Evolutionary conservation across 75 land plant species (phyloP).

Genomic region (Selaginella moellendorffii): DNA sequence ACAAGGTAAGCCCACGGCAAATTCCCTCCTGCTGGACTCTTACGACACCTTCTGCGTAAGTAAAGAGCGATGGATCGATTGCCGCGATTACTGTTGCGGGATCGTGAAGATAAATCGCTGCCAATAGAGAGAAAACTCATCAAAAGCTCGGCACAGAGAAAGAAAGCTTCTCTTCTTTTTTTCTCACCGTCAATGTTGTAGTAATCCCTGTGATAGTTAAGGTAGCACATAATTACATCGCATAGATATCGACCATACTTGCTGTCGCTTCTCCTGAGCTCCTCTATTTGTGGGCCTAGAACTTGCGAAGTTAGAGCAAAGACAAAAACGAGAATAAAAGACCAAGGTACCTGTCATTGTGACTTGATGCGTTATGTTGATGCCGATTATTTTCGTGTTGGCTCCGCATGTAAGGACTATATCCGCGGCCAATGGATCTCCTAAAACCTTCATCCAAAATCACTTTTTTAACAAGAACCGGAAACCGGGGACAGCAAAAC

Average conservation of each 20-base stretch:
- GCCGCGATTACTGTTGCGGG: constrained; percentile 75
- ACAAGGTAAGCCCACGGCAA: constrained; percentile 63
- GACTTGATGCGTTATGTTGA: constrained; percentile 94
- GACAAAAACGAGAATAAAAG: background rate
- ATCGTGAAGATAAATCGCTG: constrained; percentile 95
- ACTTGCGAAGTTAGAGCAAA: background rate
- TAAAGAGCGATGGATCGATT: constrained; percentile 63
- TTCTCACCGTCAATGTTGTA: constrained; percentile 50
- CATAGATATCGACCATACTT: constrained; percentile 53
- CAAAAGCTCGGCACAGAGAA: no score
- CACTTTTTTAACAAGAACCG: background rate
- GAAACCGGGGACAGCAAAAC: constrained; percentile 8
- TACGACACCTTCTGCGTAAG: constrained; percentile 69
- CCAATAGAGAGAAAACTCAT: constrained; percentile 1
- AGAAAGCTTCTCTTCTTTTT: no score
- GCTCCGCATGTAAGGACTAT: constrained; percentile 93
- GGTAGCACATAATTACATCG: constrained; percentile 44
- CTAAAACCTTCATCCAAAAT: constrained; percentile 41
- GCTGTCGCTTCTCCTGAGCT: constrained; percentile 36
- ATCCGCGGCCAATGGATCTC: constrained; percentile 96
- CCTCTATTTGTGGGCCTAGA: constrained; percentile 53
- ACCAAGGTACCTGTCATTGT: constrained; percentile 48
- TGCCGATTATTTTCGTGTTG: constrained; percentile 63
- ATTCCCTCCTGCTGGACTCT: constrained; percentile 83
- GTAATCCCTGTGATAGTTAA: constrained; percentile 63